These are phyloP conservation scores for Solanum appendiculatum DNA, from an alignment of 257 asterid genomes.

Conservation along the genomic window DNA sequence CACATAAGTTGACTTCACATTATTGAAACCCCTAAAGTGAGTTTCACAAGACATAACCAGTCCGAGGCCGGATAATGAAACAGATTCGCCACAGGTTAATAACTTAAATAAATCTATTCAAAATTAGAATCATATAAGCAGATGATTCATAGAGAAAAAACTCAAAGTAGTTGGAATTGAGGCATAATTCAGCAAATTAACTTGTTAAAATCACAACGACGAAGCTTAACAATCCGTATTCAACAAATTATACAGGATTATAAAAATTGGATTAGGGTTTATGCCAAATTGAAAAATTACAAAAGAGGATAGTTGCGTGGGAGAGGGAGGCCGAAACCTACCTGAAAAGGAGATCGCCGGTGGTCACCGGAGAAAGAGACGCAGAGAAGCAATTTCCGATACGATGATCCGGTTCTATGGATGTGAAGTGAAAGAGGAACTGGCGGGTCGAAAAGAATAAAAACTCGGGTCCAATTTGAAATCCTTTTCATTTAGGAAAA, in stretches of 20 bases:
- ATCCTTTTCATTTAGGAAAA: too few relatives aligned
- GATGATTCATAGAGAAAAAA: not conserved
- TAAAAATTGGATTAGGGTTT: not conserved
- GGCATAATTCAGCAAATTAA: not conserved
- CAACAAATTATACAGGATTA: not conserved
- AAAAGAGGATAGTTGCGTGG: not conserved
- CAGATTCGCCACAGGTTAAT: not conserved
- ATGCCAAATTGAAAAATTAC: not conserved
- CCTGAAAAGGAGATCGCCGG: not conserved
- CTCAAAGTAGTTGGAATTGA: not conserved
- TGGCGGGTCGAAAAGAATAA: not conserved
- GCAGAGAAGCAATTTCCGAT: not conserved
- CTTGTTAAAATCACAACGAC: not conserved
- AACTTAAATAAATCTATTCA: not conserved
- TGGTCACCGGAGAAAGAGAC: not conserved
- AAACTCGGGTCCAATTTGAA: not conserved
- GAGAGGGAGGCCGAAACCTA: not conserved
- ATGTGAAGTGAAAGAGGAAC: not conserved
- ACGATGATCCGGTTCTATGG: not conserved
- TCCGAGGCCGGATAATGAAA: not conserved
- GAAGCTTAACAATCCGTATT: not conserved
- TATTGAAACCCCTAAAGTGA: not conserved
- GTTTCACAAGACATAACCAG: not conserved
- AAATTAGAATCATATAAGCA: not conserved
- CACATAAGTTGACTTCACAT: not conserved